phyloP scores from a whole-genome alignment of 164 flowering plant genomes.

The grape (Vitis vinifera) region ASM3070453v1 NC_081820.1:23700001-23700500 shows the following conservation, averaged over 20 bases:
- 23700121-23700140: neutral
- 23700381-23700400: neutral
- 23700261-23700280: slow-evolving; percentile 26
- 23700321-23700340: slow-evolving; percentile 29
- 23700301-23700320: slow-evolving; percentile 43
- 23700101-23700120: slow-evolving; percentile 35
- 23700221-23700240: slow-evolving; percentile 32
- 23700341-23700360: neutral
- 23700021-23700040: slow-evolving; percentile 52
- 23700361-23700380: neutral
- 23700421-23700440: slow-evolving; percentile 39
- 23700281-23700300: slow-evolving; percentile 38
- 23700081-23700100: slow-evolving; percentile 49
- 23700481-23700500: neutral
- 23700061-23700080: slow-evolving; percentile 57
- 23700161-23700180: neutral
- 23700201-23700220: slow-evolving; percentile 52
- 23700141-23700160: neutral
- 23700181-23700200: slow-evolving; percentile 53
- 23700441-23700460: slow-evolving; percentile 38
- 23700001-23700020: slow-evolving; percentile 41
- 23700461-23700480: slow-evolving; percentile 45
- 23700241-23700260: slow-evolving; percentile 33
- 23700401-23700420: slow-evolving; percentile 34
- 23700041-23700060: slow-evolving; percentile 45